Evolutionary conservation across 2,329 filamentous ascomycete species (phyloP).

Genomic region (Coccinonectria pachysandricola): DNA sequence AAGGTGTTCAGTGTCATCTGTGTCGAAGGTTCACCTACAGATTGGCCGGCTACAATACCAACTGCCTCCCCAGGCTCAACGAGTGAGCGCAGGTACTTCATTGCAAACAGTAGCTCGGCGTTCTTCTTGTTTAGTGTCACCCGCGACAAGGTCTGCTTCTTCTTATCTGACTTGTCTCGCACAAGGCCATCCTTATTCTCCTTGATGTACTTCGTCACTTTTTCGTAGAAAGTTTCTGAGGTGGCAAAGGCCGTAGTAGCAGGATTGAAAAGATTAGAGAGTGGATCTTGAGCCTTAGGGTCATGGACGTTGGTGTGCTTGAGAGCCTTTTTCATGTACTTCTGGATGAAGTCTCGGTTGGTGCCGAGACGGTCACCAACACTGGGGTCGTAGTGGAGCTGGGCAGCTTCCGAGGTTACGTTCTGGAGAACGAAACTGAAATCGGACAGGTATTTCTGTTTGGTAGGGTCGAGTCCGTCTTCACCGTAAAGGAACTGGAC

Average conservation of each 20-base stretch:
- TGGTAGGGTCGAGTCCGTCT: constrained; percentile 87
- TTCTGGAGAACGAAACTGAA: constrained; percentile 89
- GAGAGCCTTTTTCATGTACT: constrained; percentile 71
- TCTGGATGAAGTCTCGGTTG: constrained; percentile 52
- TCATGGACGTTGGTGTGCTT: constrained; percentile 56
- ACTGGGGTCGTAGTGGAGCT: constrained; percentile 56
- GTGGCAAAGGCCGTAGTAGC: constrained; percentile 73
- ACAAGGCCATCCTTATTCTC: constrained; percentile 57
- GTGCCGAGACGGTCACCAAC: constrained; percentile 35
- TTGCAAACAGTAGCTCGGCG: constrained; percentile 74
- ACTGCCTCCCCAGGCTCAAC: constrained; percentile 95
- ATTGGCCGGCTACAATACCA: constrained; percentile 92
- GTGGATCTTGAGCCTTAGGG: constrained; percentile 59
- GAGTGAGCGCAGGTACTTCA: constrained; percentile 86
- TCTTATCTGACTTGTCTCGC: constrained; percentile 31
- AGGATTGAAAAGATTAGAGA: constrained; percentile 62
- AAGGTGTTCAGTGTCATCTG: constrained; percentile 99
- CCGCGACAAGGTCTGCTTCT: constrained; percentile 15
- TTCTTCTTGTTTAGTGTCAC: constrained; percentile 53
- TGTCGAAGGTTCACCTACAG: constrained; percentile 91
- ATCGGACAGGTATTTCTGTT: constrained; percentile 82
- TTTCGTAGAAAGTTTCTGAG: constrained; percentile 73
- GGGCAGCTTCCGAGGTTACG: constrained; percentile 66
- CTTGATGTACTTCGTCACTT: constrained; percentile 68
- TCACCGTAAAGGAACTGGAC: constrained; percentile 96